These are phyloP conservation scores for Calonectria naviculata DNA, from an alignment of 2,329 filamentous ascomycete species.

Conservation along the genomic window DNA sequence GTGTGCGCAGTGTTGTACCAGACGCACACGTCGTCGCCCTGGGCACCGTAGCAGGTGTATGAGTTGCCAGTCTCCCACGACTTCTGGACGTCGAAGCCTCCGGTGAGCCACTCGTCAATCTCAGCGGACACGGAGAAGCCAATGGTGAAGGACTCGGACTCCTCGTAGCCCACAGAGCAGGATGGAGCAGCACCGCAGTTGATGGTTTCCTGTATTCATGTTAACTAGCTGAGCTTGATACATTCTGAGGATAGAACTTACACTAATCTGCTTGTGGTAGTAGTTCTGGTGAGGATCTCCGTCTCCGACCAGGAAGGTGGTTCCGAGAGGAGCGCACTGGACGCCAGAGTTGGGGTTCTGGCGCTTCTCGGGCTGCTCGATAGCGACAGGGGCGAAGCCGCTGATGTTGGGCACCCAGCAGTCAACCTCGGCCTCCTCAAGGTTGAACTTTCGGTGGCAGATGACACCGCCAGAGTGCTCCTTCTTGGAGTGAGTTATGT, in stretches of 20 bases:
- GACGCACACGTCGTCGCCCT: slow-evolving; percentile 10
- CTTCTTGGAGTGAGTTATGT: slow-evolving; percentile 1
- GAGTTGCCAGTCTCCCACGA: slow-evolving; percentile 15
- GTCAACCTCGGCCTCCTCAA: background rate
- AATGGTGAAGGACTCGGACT: slow-evolving; percentile 16
- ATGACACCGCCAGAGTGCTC: slow-evolving; percentile 9
- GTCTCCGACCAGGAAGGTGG: slow-evolving; percentile 6
- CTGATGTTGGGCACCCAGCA: background rate
- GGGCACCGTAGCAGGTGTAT: slow-evolving; percentile 7
- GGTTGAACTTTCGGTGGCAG: slow-evolving; percentile 11
- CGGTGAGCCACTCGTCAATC: background rate
- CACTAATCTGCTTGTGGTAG: slow-evolving; percentile 17
- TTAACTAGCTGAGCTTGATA: background rate
- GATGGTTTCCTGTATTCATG: slow-evolving; percentile 4
- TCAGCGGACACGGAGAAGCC: slow-evolving; percentile 4
- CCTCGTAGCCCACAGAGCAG: background rate
- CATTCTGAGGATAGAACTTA: background rate
- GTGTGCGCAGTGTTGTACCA: slow-evolving; percentile 23
- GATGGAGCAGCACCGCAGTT: slow-evolving; percentile 9
- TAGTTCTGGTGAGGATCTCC: slow-evolving; percentile 20
- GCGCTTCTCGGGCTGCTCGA: slow-evolving; percentile 1
- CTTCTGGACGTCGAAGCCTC: slow-evolving; percentile 4
- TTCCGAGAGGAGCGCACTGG: background rate
- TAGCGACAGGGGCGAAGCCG: background rate
- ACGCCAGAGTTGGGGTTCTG: background rate